Base-by-base conservation (phyloP, 495 filamentous ascomycete species). In the Xylaria castorea region DNA sequence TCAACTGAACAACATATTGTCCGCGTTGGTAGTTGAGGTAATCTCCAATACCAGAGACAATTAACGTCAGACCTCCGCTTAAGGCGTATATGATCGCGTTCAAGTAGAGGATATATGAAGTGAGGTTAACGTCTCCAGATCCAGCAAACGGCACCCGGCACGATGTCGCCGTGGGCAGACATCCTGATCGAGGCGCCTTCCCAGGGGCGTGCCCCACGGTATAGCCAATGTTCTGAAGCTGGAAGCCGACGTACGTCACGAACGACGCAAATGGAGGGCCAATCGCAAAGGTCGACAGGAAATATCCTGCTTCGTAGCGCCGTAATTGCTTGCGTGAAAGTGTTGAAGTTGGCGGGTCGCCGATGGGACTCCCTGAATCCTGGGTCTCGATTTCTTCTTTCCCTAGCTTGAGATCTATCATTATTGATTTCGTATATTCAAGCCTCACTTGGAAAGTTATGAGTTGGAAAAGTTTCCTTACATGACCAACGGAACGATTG, bases 101-200 rank as follows among this genome's bases (percentile, higher is more conserved):
- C n/a, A 63, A 32, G 16, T 63, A 63, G 8, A 63, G 60, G 4
- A 63, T 2, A 36, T 63, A 44, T 5, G 60, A 63, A 42, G 60
- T 63, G 36, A 63, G 60, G 14, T 63, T 63, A 12, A 63, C 38
- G 5, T 44, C 60, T 42, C 60, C 60, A 5, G 60, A 63, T 22
- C 34, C 58, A 16, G 60, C 36, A 42, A 63, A 63, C 36, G 60
- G 60, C 16, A 63, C 60, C 36, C 60, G 60, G 60, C 60, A 63
- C 27, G 60, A 63, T 18, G 38, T 42, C 38, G 60, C 60, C n/a
- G 36, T 42, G 3, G 60, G 60, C n/a, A 42, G 60, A n/a, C 60
- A 63, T 32, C 60, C 60, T n/a, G 38, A 63, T 14, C 12, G 20
- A 25, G 60, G 36, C 12, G 60, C 60, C 7, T 40, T n/a, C 8